Evolutionary conservation across 352 stramenopile species (phyloP).

Genomic region (Globisporangium middletonii): DNA sequence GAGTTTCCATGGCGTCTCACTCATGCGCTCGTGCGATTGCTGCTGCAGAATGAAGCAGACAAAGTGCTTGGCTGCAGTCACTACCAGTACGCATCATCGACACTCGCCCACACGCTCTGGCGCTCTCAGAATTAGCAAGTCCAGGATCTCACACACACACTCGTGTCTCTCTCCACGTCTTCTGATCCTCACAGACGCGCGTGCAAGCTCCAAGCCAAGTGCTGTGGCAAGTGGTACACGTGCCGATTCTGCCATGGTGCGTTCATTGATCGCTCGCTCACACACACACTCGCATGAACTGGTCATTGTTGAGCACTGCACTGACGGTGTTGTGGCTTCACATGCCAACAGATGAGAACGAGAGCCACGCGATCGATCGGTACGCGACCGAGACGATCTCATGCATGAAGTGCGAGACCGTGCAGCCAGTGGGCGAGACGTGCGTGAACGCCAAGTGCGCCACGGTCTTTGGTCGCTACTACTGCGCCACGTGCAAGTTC

Average conservation of each 20-base stretch:
- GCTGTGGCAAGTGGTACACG: slow-evolving; percentile 86
- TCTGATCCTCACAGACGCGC: slow-evolving; percentile 27
- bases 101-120: background rate
- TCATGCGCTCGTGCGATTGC: background rate
- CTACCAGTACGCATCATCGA: slow-evolving; percentile 55
- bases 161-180: background rate
- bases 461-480: slow-evolving; percentile 89
- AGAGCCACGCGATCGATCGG: slow-evolving; percentile 90
- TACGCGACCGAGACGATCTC: slow-evolving; percentile 93
- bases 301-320: background rate
- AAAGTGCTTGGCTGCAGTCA: slow-evolving; percentile 75
- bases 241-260: slow-evolving; percentile 89
- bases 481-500: slow-evolving; percentile 94
- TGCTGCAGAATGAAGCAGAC: slow-evolving; percentile 45
- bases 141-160: background rate
- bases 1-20: background rate
- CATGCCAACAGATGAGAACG: slow-evolving; percentile 40
- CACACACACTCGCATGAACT: too few species aligned
- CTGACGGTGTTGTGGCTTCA: background rate
- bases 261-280: slow-evolving; percentile 7
- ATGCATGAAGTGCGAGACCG: slow-evolving; percentile 90
- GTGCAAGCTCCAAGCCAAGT: slow-evolving; percentile 83
- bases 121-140: background rate
- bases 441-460: slow-evolving; percentile 67
- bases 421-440: slow-evolving; percentile 57